Conservation (phyloP, 2,329 filamentous ascomycete species). For the Neobulgaria alba region DNA sequence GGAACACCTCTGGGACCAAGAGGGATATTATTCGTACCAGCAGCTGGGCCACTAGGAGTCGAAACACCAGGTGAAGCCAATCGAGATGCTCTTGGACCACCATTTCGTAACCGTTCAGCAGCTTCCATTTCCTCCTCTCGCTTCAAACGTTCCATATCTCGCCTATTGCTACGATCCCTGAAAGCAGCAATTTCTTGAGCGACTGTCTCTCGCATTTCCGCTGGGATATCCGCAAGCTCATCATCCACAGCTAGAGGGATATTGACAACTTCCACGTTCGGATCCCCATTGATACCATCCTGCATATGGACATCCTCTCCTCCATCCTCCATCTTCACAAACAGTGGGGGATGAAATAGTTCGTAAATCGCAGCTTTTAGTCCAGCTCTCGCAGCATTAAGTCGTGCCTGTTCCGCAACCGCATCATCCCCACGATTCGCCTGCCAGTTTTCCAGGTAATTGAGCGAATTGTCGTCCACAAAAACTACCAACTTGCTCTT, state of each 20-base stretch:
- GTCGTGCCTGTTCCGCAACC: conserved; percentile 53
- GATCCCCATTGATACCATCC: conserved; percentile 50
- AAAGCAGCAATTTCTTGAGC: conserved; percentile 92
- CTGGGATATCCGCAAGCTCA: conserved; percentile 88
- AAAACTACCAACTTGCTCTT: conserved; percentile 64
- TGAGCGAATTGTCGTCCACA: conserved; percentile 73
- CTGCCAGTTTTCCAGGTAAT: conserved; percentile 78
- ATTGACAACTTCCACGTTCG: conserved; percentile 79
- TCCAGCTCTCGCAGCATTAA: conserved; percentile 60
- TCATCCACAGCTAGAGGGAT: conserved; percentile 84
- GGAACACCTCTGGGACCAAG: conserved; percentile 63
- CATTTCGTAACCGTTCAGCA: conserved; percentile 67
- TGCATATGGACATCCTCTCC: conserved; percentile 65
- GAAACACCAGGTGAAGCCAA: conserved; percentile 57
- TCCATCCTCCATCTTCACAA: conserved; percentile 42
- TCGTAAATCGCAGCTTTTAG: conserved; percentile 62
- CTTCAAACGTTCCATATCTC: conserved; percentile 79
- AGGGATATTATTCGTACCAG: conserved; percentile 65
- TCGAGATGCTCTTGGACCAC: conserved; percentile 53
- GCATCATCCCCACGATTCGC: conserved; percentile 55
- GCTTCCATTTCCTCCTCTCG: conserved; percentile 90
- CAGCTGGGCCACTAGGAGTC: conserved; percentile 49
- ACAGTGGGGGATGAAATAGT: conserved; percentile 58
- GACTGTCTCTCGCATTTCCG: conserved; percentile 92
- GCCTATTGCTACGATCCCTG: conserved; percentile 78